phyloP scores from a whole-genome alignment of 257 asterid species.

The Prunella vulgaris region DNA sequence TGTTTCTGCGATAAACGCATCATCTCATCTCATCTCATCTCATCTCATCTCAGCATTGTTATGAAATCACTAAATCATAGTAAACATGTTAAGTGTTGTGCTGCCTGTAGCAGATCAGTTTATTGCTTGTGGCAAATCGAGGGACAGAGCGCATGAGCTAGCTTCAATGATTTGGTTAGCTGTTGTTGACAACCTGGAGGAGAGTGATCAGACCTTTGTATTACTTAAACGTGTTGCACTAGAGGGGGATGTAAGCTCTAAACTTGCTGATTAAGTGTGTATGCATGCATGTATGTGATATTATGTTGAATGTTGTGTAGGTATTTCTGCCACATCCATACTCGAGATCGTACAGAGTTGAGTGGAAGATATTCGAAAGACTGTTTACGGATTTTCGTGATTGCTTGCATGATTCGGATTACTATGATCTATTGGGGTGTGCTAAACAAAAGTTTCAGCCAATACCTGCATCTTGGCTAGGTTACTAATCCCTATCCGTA shows the following conservation, averaged over 20 bases:
- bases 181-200: constrained; percentile 68
- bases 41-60: neutral
- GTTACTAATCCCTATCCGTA: constrained; percentile 31
- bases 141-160: constrained; percentile 61
- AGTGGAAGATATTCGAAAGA: constrained; percentile 69
- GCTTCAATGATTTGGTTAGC: constrained; percentile 73
- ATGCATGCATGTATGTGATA: neutral
- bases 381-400: constrained; percentile 68
- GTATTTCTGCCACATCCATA: constrained; percentile 59
- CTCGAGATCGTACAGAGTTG: constrained; percentile 60
- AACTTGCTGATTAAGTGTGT: neutral
- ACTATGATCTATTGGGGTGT: constrained; percentile 49
- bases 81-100: neutral
- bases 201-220: constrained; percentile 49
- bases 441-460: constrained; percentile 68
- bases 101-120: constrained; percentile 57
- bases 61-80: neutral
- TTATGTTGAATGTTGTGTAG: constrained; percentile 30
- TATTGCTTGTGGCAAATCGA: constrained; percentile 70
- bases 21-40: neutral
- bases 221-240: constrained; percentile 60
- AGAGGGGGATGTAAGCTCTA: constrained; percentile 62
- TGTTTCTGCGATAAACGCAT: neutral
- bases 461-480: constrained; percentile 67
- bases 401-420: constrained; percentile 48